Evolutionary conservation across 192 early-diverging fungal genomes (phyloP).

Genomic region (Podochytrium sp.): DNA sequence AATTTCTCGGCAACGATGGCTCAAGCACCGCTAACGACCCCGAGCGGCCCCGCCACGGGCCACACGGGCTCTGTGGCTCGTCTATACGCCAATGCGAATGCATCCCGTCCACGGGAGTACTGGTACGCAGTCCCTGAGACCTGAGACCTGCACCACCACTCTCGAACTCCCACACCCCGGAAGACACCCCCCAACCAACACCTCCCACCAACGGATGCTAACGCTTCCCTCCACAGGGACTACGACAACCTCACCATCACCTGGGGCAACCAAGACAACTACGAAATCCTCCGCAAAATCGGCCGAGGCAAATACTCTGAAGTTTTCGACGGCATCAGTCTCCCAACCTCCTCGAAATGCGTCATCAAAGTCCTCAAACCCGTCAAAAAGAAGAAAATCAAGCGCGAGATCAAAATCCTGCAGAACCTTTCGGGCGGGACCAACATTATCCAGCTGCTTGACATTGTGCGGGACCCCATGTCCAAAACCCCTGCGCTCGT

Average conservation of each 20-base stretch:
- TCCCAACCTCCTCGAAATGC: slow-evolving; percentile 80
- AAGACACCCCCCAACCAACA: too few relatives aligned
- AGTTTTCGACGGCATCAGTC: slow-evolving; percentile 98
- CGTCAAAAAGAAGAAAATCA: slow-evolving; percentile 99
- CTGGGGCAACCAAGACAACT: slow-evolving; percentile 86
- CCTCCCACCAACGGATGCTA: background rate
- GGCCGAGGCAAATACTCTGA: slow-evolving; percentile 99
- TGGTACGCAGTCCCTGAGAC: slow-evolving; percentile 99
- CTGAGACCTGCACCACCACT: too few relatives aligned
- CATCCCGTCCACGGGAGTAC: slow-evolving; percentile 79
- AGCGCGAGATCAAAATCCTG: slow-evolving; percentile 98
- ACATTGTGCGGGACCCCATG: slow-evolving; percentile 94
- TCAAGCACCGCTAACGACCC: background rate
- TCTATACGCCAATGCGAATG: slow-evolving; percentile 89
- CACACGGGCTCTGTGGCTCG: slow-evolving; percentile 61
- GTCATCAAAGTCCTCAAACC: slow-evolving; percentile 99
- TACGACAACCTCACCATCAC: background rate
- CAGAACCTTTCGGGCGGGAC: slow-evolving; percentile 94
- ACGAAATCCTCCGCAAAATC: slow-evolving; percentile 97
- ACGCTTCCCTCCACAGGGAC: too few relatives aligned
- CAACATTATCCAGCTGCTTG: slow-evolving; percentile 89
- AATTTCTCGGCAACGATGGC: too few relatives aligned
- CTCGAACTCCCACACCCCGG: too few relatives aligned
- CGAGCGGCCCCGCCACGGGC: background rate
- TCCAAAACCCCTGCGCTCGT: slow-evolving; percentile 96